A percentile compares a stretch with the other conserved stretches of the same genome.
Evolutionary conservation across 352 stramenopile species (phyloP).

Genomic region (Globisporangium okanoganense): DNA sequence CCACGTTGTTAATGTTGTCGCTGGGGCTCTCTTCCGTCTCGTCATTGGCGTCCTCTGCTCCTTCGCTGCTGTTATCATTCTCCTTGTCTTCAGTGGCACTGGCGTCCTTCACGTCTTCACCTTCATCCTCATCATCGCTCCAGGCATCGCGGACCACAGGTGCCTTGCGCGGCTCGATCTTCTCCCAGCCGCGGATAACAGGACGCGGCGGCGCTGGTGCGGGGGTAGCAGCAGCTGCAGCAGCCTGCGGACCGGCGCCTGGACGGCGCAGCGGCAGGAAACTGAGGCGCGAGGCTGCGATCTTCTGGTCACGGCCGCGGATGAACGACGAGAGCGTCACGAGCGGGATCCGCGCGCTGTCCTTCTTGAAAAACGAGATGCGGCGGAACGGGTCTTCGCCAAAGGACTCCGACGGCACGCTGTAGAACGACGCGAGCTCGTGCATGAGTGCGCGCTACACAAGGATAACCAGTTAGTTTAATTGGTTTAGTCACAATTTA

Average conservation of each 20-base stretch:
- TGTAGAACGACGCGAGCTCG: conserved; percentile 60
- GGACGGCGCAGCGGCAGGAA: conserved; percentile 46
- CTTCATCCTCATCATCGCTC: conserved; percentile 63
- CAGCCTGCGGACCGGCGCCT: conserved; percentile 9
- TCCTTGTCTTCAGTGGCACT: conserved; percentile 12
- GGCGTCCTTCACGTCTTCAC: conserved; percentile 2
- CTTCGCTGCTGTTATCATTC: conserved; percentile 18
- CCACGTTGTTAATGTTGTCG: conserved; percentile 10
- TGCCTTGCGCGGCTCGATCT: conserved; percentile 41
- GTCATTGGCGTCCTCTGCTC: conserved; percentile 8
- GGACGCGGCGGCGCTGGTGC: conserved; percentile 19
- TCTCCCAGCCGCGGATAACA: conserved; percentile 60
- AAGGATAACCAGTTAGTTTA: conserved; percentile 2
- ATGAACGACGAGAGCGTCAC: conserved; percentile 60
- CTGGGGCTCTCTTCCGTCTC: conserved; percentile 14
- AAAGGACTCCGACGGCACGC: conserved; percentile 70
- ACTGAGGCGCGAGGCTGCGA: conserved; percentile 37
- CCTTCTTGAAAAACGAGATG: conserved; percentile 77
- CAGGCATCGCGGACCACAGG: conserved; percentile 61
- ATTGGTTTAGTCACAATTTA: neutral
- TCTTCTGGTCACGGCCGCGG: conserved; percentile 23
- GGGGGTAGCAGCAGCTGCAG: conserved; percentile 13
- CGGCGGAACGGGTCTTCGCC: conserved; percentile 62
- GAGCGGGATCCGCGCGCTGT: conserved; percentile 40
- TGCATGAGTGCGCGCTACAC: conserved; percentile 66